Conservation (phyloP, 148 eudicot species). For the Nepenthes gracilis region DNA sequence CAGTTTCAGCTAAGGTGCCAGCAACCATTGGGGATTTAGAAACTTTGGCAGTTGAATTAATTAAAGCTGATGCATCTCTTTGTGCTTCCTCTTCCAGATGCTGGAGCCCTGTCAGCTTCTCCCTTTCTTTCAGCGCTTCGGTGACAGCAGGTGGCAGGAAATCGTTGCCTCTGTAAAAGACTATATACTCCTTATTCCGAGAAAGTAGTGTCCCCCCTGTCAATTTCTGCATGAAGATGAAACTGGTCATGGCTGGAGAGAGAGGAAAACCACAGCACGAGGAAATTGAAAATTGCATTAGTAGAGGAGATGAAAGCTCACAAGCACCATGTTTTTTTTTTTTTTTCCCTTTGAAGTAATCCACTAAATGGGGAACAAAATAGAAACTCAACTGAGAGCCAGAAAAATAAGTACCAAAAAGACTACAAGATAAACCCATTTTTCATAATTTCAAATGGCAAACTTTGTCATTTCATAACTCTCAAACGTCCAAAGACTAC, state of each 20-base stretch:
- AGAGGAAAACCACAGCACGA: background rate
- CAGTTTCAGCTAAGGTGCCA: constrained; percentile 88
- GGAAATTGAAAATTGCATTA: background rate
- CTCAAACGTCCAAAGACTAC: too few species aligned
- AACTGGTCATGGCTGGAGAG: background rate
- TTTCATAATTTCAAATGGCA: too few species aligned
- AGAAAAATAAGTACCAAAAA: too few species aligned
- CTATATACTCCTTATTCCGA: constrained; percentile 83
- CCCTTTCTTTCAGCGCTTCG: constrained; percentile 51
- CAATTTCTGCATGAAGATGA: constrained; percentile 41
- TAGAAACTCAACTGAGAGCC: too few species aligned
- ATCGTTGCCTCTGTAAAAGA: constrained; percentile 92
- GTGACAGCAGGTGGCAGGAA: constrained; percentile 71
- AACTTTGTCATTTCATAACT: too few species aligned
- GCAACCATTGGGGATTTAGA: constrained; percentile 52
- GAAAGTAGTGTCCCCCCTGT: constrained; percentile 89
- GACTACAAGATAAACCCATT: too few species aligned
- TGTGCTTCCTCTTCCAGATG: constrained; percentile 72
- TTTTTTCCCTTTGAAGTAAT: too few species aligned
- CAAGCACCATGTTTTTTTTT: too few species aligned
- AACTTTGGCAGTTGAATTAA: constrained; percentile 23
- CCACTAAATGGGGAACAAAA: too few species aligned
- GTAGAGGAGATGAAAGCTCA: too few species aligned
- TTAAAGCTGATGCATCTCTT: constrained; percentile 26
- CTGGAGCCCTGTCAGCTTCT: constrained; percentile 29